phyloP scores from a whole-genome alignment of 2,329 filamentous ascomycete genomes.

The Aspergillus uvarum region DNA sequence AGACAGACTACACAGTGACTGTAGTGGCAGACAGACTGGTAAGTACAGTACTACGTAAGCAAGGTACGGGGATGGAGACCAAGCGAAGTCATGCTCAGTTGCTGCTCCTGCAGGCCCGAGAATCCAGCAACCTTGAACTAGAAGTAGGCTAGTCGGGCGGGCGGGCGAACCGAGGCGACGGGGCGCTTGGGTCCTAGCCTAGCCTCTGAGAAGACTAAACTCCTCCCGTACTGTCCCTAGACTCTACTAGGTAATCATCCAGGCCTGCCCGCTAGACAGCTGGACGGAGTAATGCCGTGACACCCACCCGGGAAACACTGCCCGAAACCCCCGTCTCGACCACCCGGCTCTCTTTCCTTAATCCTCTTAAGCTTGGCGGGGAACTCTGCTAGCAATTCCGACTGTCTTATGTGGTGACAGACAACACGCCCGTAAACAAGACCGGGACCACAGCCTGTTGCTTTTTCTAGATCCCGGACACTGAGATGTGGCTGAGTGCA shows the following conservation, averaged over 20 bases:
- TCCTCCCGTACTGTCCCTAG: no score
- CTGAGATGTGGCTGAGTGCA: background rate
- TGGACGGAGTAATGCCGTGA: constrained; percentile 5
- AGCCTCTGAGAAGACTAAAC: no score
- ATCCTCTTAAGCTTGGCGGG: background rate
- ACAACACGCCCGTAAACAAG: background rate
- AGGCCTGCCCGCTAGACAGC: no score
- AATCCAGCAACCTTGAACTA: no score
- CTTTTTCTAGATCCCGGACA: background rate
- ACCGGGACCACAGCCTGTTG: background rate
- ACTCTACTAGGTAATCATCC: background rate
- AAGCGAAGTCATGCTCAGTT: no score
- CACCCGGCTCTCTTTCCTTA: background rate
- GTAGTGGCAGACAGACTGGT: no score
- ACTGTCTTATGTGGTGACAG: background rate
- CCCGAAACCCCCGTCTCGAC: constrained; percentile 10
- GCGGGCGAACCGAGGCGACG: constrained; percentile 10
- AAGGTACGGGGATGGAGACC: no score
- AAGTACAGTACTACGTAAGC: no score
- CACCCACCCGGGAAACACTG: constrained; percentile 14
- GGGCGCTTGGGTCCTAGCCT: constrained; percentile 1
- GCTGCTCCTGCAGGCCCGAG: background rate
- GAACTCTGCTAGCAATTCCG: background rate
- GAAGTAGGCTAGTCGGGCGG: background rate
- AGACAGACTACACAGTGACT: background rate